Evolutionary conservation across 495 filamentous ascomycete species (phyloP).

Genomic region (Lophiostoma macrostomum): DNA sequence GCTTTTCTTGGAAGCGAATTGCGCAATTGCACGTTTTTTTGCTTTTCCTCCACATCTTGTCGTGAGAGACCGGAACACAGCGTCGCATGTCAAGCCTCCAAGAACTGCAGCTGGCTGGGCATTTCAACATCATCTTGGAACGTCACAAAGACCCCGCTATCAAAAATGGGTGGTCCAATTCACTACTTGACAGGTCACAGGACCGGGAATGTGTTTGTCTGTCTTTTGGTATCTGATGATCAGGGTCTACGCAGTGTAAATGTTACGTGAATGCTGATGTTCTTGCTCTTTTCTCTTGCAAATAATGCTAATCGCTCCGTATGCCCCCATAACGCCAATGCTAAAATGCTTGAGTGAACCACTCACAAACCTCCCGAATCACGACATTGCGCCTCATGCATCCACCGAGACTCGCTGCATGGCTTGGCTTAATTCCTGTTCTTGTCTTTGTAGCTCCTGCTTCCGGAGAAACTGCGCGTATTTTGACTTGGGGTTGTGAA

Average conservation of each 20-base stretch:
- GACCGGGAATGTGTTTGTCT: too few species aligned
- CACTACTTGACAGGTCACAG: too few species aligned
- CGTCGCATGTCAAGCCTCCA: background rate
- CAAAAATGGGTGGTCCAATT: too few species aligned
- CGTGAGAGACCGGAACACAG: background rate
- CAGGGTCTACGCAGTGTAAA: too few species aligned
- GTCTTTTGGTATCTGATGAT: too few species aligned
- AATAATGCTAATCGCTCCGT: background rate
- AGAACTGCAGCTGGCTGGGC: too few species aligned
- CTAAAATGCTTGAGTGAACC: conserved; percentile 28
- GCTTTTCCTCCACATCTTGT: background rate
- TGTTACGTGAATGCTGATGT: background rate
- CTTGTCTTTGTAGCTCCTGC: conserved; percentile 68
- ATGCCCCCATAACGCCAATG: conserved; percentile 33
- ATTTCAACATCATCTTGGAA: too few species aligned
- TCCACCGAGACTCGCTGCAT: conserved; percentile 31
- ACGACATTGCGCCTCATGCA: conserved; percentile 30
- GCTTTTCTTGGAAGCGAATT: conserved; percentile 26
- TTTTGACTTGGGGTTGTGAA: conserved; percentile 92
- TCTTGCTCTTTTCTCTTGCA: conserved; percentile 6
- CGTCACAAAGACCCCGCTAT: too few species aligned
- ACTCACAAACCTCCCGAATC: conserved; percentile 18
- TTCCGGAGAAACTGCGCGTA: conserved; percentile 81
- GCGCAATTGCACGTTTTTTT: conserved; percentile 29
- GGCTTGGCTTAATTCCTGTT: conserved; percentile 50